Conservation (phyloP, 148 eudicot species). For the Simmondsia chinensis region DNA sequence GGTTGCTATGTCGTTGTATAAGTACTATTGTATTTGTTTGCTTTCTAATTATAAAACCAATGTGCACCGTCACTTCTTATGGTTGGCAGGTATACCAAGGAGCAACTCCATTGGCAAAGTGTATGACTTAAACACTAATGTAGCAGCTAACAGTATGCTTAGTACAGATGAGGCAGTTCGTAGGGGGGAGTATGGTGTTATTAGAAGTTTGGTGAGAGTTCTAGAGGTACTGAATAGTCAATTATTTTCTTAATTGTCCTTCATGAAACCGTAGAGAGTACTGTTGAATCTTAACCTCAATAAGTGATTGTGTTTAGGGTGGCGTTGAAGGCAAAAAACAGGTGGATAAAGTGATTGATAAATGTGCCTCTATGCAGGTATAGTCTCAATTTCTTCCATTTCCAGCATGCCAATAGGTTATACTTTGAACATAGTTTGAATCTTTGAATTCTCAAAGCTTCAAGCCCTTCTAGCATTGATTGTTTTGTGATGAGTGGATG, state of each 20-base stretch:
- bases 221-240: constrained; percentile 46
- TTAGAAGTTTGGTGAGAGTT: constrained; percentile 90
- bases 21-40: no score
- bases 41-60: no score
- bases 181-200: constrained; percentile 90
- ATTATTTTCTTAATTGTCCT: constrained; percentile 4
- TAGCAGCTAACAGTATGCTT: constrained; percentile 40
- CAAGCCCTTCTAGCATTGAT: not conserved
- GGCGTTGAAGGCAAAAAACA: constrained; percentile 98
- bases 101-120: constrained; percentile 60
- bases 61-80: constrained; percentile 7
- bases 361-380: constrained; percentile 98
- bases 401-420: not conserved
- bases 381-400: constrained; percentile 3
- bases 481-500: no score
- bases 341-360: constrained; percentile 91
- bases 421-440: no score
- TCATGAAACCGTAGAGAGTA: not conserved
- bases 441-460: no score
- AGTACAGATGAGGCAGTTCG: constrained; percentile 78
- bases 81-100: constrained; percentile 66
- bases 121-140: constrained; percentile 39
- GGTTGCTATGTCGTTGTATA: no score
- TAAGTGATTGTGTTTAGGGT: constrained; percentile 43
- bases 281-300: constrained; percentile 11